Conservation (phyloP, 768 basidiomycete species). For the Lyophyllum semitale region DNA sequence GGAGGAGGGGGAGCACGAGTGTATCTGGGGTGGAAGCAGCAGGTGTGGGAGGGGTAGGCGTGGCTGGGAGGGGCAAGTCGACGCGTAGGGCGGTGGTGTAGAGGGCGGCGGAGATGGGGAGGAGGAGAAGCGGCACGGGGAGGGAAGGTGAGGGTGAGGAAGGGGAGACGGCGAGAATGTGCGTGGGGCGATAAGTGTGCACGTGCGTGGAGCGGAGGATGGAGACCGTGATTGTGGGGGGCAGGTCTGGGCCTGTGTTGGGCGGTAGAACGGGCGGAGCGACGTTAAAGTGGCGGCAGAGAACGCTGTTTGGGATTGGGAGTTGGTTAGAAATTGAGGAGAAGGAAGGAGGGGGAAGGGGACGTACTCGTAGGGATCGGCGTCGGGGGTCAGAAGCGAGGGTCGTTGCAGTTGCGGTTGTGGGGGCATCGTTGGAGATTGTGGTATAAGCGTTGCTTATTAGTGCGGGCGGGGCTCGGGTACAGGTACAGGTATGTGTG, state of each 20-base stretch:
- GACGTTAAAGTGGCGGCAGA: slow-evolving; percentile 48
- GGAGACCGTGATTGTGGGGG: slow-evolving; percentile 48
- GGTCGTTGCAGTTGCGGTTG: slow-evolving; percentile 27
- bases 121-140: slow-evolving; percentile 37
- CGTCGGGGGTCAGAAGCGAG: slow-evolving; percentile 30
- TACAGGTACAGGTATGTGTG: not conserved
- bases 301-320: slow-evolving; percentile 32
- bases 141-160: slow-evolving; percentile 24
- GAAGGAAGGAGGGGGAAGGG: not conserved
- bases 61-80: slow-evolving; percentile 31
- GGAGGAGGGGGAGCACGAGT: slow-evolving; percentile 55
- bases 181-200: slow-evolving; percentile 52
- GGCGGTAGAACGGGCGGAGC: slow-evolving; percentile 16
- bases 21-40: slow-evolving; percentile 29
- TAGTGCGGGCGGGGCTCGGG: not conserved
- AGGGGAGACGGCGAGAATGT: slow-evolving; percentile 51
- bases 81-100: slow-evolving; percentile 41
- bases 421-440: not conserved
- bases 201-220: slow-evolving; percentile 30
- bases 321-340: not conserved
- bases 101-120: slow-evolving; percentile 54
- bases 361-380: slow-evolving; percentile 36
- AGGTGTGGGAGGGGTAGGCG: slow-evolving; percentile 15
- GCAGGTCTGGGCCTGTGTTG: slow-evolving; percentile 27
- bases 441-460: slow-evolving; percentile 3